Evolutionary conservation across 2,329 filamentous ascomycete genomes (phyloP), one percentile per base, ranked within the genome.

Genomic region (Fusarium nygamai): DNA sequence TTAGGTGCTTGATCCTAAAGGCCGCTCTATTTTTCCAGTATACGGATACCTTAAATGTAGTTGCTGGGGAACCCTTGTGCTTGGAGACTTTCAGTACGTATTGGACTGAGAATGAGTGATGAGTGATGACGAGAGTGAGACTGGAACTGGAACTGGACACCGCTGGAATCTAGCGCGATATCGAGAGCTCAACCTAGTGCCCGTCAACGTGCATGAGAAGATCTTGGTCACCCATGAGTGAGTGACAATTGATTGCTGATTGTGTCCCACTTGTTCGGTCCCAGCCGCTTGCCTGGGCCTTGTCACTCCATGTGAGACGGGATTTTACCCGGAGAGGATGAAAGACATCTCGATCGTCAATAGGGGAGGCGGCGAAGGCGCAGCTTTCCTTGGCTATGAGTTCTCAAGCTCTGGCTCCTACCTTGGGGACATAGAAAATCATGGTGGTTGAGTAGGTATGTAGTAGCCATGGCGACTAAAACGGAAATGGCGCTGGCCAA

Each of bases 391-490:
- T 44, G 43, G 43, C 39, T 44, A 33, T 44, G 34, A 59, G 44
- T 48, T 48, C 38, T 67, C 47, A 60, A 39, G 51, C 58, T 73
- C 47, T 48, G 59, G 53, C 24, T 24, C 53, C 27, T 50, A 29
- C 27, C 46, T 22, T 48, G 19, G 24, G 46, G 6, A 16, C 22
- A 50, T 33, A 54, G 62, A 67, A 73, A 72, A 57, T 54, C 66
- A 50, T 74, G 73, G 71, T 77, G 74, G 75, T 73, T 67, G 69
- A 73, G n/a, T n/a, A n/a, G n/a, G n/a, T n/a, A n/a, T n/a, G 63
- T 33, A 53, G 70, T 71, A 74, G 71, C 57, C 50, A 74, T 71
- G 54, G 67, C 71, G 62, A 73, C 71, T 74, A 63, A 56, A 38
- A 64, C 69, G 69, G 73, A 78, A 67, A 77, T 69, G 73, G 73